These are phyloP conservation scores for Lipomyces yamanashiensis DNA, from an alignment of 805 yeast genomes.

Conservation along the genomic window DNA sequence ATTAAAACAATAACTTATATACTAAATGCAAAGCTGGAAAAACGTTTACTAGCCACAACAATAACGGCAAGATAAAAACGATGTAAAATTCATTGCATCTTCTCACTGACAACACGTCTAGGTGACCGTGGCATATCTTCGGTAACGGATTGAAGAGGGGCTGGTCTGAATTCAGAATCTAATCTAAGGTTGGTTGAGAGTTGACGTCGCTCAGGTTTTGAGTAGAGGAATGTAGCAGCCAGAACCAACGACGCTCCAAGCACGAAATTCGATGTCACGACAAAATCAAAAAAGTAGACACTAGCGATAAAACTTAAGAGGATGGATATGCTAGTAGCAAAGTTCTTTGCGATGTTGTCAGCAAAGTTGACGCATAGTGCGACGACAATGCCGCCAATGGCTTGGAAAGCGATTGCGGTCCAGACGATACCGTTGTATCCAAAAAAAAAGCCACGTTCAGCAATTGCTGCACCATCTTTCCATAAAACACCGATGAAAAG, in stretches of 20 bases:
- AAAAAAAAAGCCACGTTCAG: slow-evolving; percentile 47
- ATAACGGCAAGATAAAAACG: no score
- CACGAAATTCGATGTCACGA: slow-evolving; percentile 45
- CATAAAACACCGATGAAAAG: slow-evolving; percentile 46
- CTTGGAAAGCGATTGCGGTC: slow-evolving; percentile 48
- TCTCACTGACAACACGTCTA: slow-evolving; percentile 16
- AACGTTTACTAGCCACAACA: background rate
- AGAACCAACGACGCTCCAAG: slow-evolving; percentile 47
- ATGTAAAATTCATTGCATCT: slow-evolving; percentile 7
- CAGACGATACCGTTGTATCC: slow-evolving; percentile 49
- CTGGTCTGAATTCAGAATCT: slow-evolving; percentile 19
- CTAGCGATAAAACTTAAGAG: slow-evolving; percentile 48
- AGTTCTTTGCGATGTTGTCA: slow-evolving; percentile 51
- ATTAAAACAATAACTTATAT: background rate
- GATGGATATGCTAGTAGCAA: slow-evolving; percentile 50
- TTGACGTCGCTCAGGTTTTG: slow-evolving; percentile 38
- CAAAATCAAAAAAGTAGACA: slow-evolving; percentile 46
- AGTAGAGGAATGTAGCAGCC: slow-evolving; percentile 47
- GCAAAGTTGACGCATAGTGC: slow-evolving; percentile 52
- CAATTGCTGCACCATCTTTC: slow-evolving; percentile 46
- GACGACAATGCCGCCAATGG: slow-evolving; percentile 50
- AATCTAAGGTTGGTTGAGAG: background rate
- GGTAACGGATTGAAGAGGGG: slow-evolving; percentile 27
- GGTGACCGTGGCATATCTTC: slow-evolving; percentile 26
- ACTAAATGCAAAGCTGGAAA: background rate